Base-by-base conservation (phyloP, 495 filamentous ascomycete species). In the Acidomyces sp. region DNA sequence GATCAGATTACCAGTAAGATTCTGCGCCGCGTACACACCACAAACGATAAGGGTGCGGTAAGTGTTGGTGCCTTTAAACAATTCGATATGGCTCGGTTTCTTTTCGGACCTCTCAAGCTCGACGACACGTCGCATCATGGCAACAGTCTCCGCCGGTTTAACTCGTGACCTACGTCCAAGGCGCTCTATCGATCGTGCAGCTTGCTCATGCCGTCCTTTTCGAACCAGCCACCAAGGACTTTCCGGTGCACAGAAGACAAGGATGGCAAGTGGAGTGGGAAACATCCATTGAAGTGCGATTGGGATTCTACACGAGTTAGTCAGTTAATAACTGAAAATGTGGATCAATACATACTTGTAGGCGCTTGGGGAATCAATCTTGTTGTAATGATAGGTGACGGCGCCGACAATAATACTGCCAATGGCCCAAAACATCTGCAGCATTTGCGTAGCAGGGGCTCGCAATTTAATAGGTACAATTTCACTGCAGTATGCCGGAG, bases 51-150 rank as follows among this genome's bases (percentile, higher is more conserved):
- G 79, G 2, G 83, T 90, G 19, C 83, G 78, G 29, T 79, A 72
- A 18, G 75, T 62, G 48, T 90, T 77, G 13, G 71, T 71, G 2
- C 82, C 80, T 52, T 69, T 76, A 66, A 86, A 86, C 59, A 81
- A 82, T 50, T 86, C 81, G 39, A 68, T 48, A 49, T 81, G 84
- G 35, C 65, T 74, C n/a, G 79, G 71, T n/a, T 78, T 75, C 21
- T 60, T 61, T 16, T 76, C 80, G 41, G 77, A 76, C 25, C 77
- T 77, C 53, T 88, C 82, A 9, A 86, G 60, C 1, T 77, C 78
- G 7, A 77, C 80, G 6, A 81, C 85, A 50, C 84, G 81, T 20
- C 82, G 75, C 78, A 87, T 87, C 81, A 87, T 85, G 33, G 80
- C 69, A 27, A 90, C 65, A 0, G 78, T 84, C 58, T 90, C 80